Percentiles rank a stretch among this genome's conserved stretches.
Conservation (phyloP, 257 asterid species). For the Craterostigma plantagineum region DNA sequence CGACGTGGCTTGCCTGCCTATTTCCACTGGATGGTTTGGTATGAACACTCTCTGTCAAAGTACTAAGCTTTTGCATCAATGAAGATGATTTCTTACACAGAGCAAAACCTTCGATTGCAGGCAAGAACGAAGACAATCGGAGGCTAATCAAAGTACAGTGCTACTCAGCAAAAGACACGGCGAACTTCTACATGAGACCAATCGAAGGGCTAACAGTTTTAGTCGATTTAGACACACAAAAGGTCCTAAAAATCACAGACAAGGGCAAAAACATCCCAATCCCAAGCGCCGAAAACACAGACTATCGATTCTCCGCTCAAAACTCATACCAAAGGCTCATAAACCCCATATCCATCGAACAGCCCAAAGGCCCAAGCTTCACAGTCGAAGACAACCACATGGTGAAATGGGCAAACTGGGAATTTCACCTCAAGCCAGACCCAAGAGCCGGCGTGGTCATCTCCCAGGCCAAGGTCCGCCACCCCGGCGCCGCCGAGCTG, state of each 20-base stretch:
- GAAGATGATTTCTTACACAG: too few relatives aligned
- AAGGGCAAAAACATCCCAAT: conserved; percentile 59
- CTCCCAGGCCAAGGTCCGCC: conserved; percentile 42
- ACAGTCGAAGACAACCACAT: conserved; percentile 32
- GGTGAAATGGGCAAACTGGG: conserved; percentile 79
- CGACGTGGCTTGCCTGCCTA: conserved; percentile 75
- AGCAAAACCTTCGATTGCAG: too few relatives aligned
- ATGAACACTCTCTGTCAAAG: too few relatives aligned
- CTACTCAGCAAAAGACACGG: conserved; percentile 61
- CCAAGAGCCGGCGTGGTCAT: conserved; percentile 54
- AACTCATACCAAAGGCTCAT: conserved; percentile 33
- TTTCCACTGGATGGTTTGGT: conserved; percentile 90
- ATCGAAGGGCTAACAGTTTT: conserved; percentile 83
- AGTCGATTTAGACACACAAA: conserved; percentile 53
- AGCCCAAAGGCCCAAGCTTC: conserved; percentile 60
- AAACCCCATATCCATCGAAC: conserved; percentile 76
- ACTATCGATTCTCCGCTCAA: conserved; percentile 55
- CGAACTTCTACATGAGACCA: conserved; percentile 94
- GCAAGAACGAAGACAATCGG: conserved; percentile 20
- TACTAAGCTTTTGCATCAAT: too few relatives aligned
- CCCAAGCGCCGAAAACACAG: conserved; percentile 69
- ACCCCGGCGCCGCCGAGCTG: conserved; percentile 26
- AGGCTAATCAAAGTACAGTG: conserved; percentile 75
- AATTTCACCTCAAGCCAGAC: conserved; percentile 63
- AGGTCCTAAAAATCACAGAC: conserved; percentile 45